Evolutionary conservation across 2,329 filamentous ascomycete genomes (phyloP), one percentile per base, ranked within the genome.

Genomic region (Ophiocordyceps camponoti-floridani): DNA sequence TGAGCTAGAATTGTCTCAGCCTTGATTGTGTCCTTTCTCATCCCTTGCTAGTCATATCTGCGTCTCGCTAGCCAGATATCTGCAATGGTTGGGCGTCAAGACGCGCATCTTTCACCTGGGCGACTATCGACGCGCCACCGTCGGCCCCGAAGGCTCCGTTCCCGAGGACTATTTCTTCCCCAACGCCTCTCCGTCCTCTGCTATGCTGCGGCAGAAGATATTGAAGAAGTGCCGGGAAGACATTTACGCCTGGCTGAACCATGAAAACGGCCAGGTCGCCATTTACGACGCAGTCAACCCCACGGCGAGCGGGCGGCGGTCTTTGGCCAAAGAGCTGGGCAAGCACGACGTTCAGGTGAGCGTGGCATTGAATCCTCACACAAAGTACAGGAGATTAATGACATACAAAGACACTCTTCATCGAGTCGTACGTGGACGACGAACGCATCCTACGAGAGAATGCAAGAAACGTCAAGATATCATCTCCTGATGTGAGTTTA

Each of bases 201-300:
- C 96, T n/a, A 77, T 96, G 51, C 68, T 98, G 43, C 79, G 91
- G 31, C 91, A 96, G 62, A 95, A 95, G 68, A 98, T 98, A 44
- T 70, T 98, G 18, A 94, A 95, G 65, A 94, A 93, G 60, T 98
- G 91, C 54, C 79, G 91, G 47, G 88, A 96, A 58, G 91, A 98
- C 56, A 95, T 98, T 46, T 94, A 95, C 57, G 81, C 83, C 45
- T 98, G 94, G 70, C 68, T 98, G 41, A 93, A 96, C 56, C 84
- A 95, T 53, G 91, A 96, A 57, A 96, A 96, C 54, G 91, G 91
- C 12, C 91, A 98, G 58, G 89, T 98, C 45, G 91, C 91, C 46
- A 96, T 98, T 48, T 98, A 96, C 59, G 91, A 98, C 62, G 91
- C 93, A 27, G 93, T 98, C 16, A 98, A 98, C 55, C 88, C 89